A percentile compares a stretch with the other conserved stretches of the same genome.
These are phyloP conservation scores for Fusarium humuli DNA, from an alignment of 2,329 filamentous ascomycete genomes.

Conservation along the genomic window DNA sequence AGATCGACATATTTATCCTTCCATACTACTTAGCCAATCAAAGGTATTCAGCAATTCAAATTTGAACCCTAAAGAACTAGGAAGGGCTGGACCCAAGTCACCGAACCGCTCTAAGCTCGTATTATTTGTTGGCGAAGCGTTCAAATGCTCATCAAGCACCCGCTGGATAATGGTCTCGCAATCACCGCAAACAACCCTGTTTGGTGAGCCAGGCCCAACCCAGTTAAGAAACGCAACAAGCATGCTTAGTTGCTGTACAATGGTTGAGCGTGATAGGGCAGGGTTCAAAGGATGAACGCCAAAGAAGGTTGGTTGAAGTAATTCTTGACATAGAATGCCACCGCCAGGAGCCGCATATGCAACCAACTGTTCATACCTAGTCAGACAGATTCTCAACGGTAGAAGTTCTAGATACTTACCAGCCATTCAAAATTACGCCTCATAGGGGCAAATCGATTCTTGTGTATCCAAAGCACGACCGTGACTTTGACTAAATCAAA, in stretches of 20 bases:
- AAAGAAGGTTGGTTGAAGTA: conserved; percentile 57
- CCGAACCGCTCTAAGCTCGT: conserved; percentile 25
- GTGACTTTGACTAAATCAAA: conserved; percentile 61
- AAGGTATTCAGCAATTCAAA: conserved; percentile 63
- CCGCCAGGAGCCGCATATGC: conserved; percentile 61
- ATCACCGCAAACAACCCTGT: conserved; percentile 59
- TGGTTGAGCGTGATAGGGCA: conserved; percentile 58
- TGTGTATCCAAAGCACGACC: conserved; percentile 61
- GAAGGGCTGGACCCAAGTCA: conserved; percentile 50
- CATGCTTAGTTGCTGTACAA: conserved; percentile 64
- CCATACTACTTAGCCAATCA: conserved; percentile 27
- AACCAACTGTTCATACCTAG: conserved; percentile 56
- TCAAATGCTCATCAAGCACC: conserved; percentile 62
- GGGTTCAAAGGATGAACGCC: conserved; percentile 49
- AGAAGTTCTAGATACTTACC: conserved; percentile 46
- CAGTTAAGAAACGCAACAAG: conserved; percentile 64
- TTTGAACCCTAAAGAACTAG: conserved; percentile 52
- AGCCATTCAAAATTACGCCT: conserved; percentile 63
- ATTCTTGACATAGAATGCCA: conserved; percentile 63
- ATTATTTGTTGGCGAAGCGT: conserved; percentile 46
- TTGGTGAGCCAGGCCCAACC: conserved; percentile 61
- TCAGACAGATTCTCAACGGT: neutral
- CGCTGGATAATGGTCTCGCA: conserved; percentile 61
- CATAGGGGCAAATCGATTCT: conserved; percentile 57
- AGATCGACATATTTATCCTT: neutral